Base-by-base conservation (phyloP, 306 rosid genomes). In the Quercus aquifolioides region DNA sequence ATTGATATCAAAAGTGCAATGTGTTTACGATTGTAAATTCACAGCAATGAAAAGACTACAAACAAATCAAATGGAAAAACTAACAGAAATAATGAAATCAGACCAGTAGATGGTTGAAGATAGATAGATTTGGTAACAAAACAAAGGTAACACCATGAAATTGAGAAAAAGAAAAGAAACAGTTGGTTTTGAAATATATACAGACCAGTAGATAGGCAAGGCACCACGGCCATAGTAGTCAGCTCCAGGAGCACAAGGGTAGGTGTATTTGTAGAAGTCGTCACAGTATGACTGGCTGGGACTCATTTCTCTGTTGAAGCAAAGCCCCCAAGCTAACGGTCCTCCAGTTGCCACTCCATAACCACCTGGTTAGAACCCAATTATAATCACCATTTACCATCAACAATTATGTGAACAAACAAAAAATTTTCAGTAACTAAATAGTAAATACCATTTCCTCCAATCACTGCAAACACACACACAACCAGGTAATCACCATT, bases 321-420 rank as follows among this genome's bases (percentile, higher is more conserved):
- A 95, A 46, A 95, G 96, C 62, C 99, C 99, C 92, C 92, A 95
- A 20, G 98, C 98, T 72, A 80, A 79, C 17, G 99, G 98, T 77
- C 99, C 99, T 86, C 99, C 99, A 0, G 98, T 91, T 51, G 94
- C 94, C 87, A 95, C 99, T 80, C 98, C 99, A 84, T 89, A 94
- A 71, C 99, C 99, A 85, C 99, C 99, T 95, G 89, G 62, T 78
- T 13, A 83, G 73, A 80, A 86, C 69, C 46, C 55, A 59, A 17
- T 41, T 31, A 78, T 64, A 38, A 38, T 65, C 35, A 80, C 74
- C 54, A 83, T 19, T 26, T 51, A 51, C 28, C 35, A 25, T 28
- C n/a, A 63, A 33, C 12, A 19, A 67, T 35, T 8, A 35, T 33
- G 6, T 19, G 17, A 19, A 33, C 52, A 67, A 35, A 3, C 28